Percentiles rank a stretch among this genome's conserved stretches.
Evolutionary conservation across 2,329 filamentous ascomycete genomes (phyloP).

Genomic region (Fusarium sp.): DNA sequence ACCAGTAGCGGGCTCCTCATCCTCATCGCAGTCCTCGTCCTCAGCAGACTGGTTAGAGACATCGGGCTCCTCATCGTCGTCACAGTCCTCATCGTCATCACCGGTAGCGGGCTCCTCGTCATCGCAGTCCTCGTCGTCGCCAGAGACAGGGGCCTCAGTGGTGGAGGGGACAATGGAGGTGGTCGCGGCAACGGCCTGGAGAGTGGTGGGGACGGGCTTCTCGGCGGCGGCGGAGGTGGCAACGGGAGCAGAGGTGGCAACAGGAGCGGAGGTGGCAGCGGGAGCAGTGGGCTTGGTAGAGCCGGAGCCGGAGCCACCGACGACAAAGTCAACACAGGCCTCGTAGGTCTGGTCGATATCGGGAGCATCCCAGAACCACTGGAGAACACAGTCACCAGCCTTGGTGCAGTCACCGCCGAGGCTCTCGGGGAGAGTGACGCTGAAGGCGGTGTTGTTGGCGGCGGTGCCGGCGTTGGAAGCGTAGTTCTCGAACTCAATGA

Average conservation of each 20-base stretch:
- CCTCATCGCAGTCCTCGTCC: constrained; percentile 39
- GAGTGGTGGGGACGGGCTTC: constrained; percentile 25
- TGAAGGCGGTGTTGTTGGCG: constrained; percentile 64
- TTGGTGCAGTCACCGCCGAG: constrained; percentile 61
- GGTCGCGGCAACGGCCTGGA: constrained; percentile 23
- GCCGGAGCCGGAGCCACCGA: constrained; percentile 21
- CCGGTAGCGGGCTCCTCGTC: not conserved
- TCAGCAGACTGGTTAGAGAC: constrained; percentile 18
- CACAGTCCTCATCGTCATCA: constrained; percentile 36
- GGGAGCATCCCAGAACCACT: constrained; percentile 73
- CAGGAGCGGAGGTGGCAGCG: not conserved
- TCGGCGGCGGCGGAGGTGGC: constrained; percentile 8
- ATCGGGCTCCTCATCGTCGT: constrained; percentile 15
- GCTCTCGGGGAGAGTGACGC: constrained; percentile 66
- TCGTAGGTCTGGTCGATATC: constrained; percentile 72
- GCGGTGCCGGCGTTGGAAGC: constrained; percentile 60
- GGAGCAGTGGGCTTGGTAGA: constrained; percentile 10
- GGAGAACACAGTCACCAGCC: constrained; percentile 66
- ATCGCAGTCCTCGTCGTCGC: constrained; percentile 14
- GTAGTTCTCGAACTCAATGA: constrained; percentile 69
- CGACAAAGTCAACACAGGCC: constrained; percentile 70
- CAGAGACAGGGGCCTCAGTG: constrained; percentile 23
- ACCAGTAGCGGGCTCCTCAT: constrained; percentile 29
- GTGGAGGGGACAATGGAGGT: constrained; percentile 13
- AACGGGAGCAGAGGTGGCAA: constrained; percentile 11